phyloP scores from a whole-genome alignment of 2,329 filamentous ascomycete genomes.

The Fusarium pininemorale region DNA sequence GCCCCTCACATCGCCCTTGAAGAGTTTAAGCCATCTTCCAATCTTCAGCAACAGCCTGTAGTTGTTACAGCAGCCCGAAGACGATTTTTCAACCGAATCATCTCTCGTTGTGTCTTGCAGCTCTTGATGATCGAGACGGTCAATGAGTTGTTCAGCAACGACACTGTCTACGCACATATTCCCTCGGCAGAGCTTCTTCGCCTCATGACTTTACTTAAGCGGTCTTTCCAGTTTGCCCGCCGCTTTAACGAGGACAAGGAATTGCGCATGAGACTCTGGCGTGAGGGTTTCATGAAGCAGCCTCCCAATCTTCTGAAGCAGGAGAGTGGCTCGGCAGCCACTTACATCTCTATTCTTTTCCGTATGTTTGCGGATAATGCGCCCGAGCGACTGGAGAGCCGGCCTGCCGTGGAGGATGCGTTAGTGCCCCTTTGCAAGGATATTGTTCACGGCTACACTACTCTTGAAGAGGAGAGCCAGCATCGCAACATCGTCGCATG shows the following conservation, averaged over 20 bases:
- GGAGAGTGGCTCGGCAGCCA: slow-evolving; percentile 89
- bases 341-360: slow-evolving; percentile 95
- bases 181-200: slow-evolving; percentile 89
- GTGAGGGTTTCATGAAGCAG: slow-evolving; percentile 99
- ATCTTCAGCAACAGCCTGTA: slow-evolving; percentile 85
- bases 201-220: slow-evolving; percentile 93
- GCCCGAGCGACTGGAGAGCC: slow-evolving; percentile 80
- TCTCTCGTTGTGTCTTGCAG: slow-evolving; percentile 96
- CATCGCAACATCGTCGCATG: slow-evolving; percentile 97
- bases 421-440: slow-evolving; percentile 95
- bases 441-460: slow-evolving; percentile 86
- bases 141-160: slow-evolving; percentile 97
- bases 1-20: slow-evolving; percentile 68
- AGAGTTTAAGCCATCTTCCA: slow-evolving; percentile 83
- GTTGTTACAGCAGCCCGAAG: slow-evolving; percentile 92
- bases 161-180: slow-evolving; percentile 92
- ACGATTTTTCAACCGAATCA: slow-evolving; percentile 98
- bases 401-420: slow-evolving; percentile 86
- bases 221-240: slow-evolving; percentile 95
- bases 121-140: slow-evolving; percentile 99
- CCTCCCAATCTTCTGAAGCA: slow-evolving; percentile 98
- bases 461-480: slow-evolving; percentile 93
- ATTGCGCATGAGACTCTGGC: slow-evolving; percentile 90
- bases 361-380: slow-evolving; percentile 95
- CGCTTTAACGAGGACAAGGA: slow-evolving; percentile 99